Conservation (phyloP, 2,329 filamentous ascomycete species). For the Paracorniculantispora psalliotae region DNA sequence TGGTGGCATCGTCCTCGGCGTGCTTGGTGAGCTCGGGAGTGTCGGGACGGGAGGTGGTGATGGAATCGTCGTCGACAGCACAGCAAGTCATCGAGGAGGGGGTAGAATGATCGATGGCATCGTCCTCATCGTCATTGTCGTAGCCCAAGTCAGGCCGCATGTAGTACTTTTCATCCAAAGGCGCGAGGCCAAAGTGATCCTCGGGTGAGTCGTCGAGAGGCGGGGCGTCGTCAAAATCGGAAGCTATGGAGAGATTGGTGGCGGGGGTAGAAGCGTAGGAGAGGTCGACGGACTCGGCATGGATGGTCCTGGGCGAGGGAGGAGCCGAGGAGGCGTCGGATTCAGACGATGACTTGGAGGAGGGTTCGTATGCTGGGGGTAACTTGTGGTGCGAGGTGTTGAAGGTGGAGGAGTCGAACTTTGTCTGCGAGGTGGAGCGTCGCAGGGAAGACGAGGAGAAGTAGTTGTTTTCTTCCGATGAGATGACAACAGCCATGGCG, state of each 20-base stretch:
- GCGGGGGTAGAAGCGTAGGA: slow-evolving; percentile 60
- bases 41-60: slow-evolving; percentile 50
- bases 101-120: slow-evolving; percentile 41
- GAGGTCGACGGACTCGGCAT: slow-evolving; percentile 49
- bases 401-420: slow-evolving; percentile 44
- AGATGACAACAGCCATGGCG: slow-evolving; percentile 51
- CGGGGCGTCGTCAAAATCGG: slow-evolving; percentile 47
- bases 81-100: slow-evolving; percentile 52
- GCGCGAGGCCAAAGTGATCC: slow-evolving; percentile 43
- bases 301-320: slow-evolving; percentile 51
- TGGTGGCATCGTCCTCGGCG: slow-evolving; percentile 74
- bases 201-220: slow-evolving; percentile 40
- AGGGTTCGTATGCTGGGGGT: slow-evolving; percentile 36
- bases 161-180: slow-evolving; percentile 44
- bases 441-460: slow-evolving; percentile 51
- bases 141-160: slow-evolving; percentile 26
- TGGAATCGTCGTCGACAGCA: slow-evolving; percentile 48
- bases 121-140: slow-evolving; percentile 36
- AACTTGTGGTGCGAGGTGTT: slow-evolving; percentile 43
- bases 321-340: slow-evolving; percentile 49
- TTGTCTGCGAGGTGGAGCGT: slow-evolving; percentile 57
- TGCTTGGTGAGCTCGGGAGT: slow-evolving; percentile 53
- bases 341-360: slow-evolving; percentile 39
- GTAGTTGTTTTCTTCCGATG: slow-evolving; percentile 54
- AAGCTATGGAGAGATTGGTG: slow-evolving; percentile 58